Evolutionary conservation across 495 filamentous ascomycete genomes (phyloP), one percentile per base, ranked within the genome.

Genomic region (Elaphomyces granulatus): DNA sequence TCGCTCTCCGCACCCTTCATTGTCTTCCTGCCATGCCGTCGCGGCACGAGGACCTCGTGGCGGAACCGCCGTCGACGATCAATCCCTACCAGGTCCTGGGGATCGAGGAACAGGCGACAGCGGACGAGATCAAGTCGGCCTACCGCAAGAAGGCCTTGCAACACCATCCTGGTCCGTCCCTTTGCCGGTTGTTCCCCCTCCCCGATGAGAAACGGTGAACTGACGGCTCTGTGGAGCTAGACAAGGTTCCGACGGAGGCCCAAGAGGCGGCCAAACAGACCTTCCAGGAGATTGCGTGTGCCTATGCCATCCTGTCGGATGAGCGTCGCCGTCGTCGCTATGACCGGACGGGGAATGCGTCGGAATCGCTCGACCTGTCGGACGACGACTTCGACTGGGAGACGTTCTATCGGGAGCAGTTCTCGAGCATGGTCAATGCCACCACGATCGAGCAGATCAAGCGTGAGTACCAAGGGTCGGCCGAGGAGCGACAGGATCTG

Each of bases 221-320:
- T 2, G 17, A 17, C 26, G 26, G 12, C 8, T 16, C n/a, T 3
- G n/a, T n/a, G n/a, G n/a, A n/a, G n/a, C 8, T 32, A 80, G 87
- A 94, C 67, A 94, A 94, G 55, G 81, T 75, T 12, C 37, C 71
- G 32, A 61, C 70, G 1, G 67, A 74, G 23, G 56, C 73, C 23
- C 81, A 80, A 50, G 67, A 74, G 7, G 61, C 68, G 38, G 87
- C 92, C 6, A 76, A 90, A 45, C 54, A 63, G 36, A 77, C 71
- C 26, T 98, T 98, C 66, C 90, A 96, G 54, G 64, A 77, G 38
- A 77, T 96, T 48, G 90, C 87, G 8, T 87, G 95, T 45, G 87
- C 92, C 32, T 93, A 96, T 51, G 86, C 83, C 14, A 78, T 98
- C 34, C 75, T 98, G 34, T 94, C 84, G 18, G 83, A 94, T 42